Evolutionary conservation across 306 rosid genomes (phyloP).

Genomic region (Alnus glutinosa): DNA sequence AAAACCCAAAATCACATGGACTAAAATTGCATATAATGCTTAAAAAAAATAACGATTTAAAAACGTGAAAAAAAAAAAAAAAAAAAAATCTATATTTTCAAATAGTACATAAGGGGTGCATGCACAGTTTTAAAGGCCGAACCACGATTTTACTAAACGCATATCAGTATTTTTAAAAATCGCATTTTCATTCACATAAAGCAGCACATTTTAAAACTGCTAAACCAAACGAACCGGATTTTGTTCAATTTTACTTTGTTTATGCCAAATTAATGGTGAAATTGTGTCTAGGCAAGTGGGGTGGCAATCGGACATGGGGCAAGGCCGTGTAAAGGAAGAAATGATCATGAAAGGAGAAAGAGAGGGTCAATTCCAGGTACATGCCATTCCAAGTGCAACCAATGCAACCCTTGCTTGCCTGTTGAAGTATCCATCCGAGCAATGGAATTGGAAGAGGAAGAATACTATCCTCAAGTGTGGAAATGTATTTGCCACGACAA

Average conservation of each 20-base stretch:
- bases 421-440: constrained; percentile 57
- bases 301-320: not conserved
- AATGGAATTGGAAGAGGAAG: constrained; percentile 37
- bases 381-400: constrained; percentile 55
- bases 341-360: constrained; percentile 20
- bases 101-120: no score
- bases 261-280: not conserved
- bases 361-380: constrained; percentile 50
- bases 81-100: no score
- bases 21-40: no score
- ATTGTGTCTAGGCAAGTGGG: constrained; percentile 31
- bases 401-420: constrained; percentile 60
- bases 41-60: no score
- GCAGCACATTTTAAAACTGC: no score
- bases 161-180: no score
- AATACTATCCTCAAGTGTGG: constrained; percentile 68
- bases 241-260: not conserved
- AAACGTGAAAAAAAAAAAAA: no score
- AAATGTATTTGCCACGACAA: constrained; percentile 56
- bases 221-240: no score
- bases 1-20: no score
- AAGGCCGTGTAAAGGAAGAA: constrained; percentile 14
- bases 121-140: no score
- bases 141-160: no score
- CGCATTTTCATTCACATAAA: no score